phyloP scores from a whole-genome alignment of 2,329 filamentous ascomycete genomes.

The Botrytis pseudocinerea region DNA sequence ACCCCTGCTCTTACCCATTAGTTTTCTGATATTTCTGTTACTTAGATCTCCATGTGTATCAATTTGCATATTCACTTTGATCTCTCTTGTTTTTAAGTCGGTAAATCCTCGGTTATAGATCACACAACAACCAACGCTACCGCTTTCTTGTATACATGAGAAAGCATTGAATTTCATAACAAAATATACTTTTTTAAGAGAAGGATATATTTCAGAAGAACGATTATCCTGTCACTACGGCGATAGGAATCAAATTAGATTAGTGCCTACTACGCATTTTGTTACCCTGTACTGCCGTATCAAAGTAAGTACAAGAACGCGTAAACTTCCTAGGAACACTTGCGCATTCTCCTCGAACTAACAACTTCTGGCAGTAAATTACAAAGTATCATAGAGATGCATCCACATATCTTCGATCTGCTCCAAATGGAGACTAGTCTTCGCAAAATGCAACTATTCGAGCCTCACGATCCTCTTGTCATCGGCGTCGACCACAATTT shows the following conservation, averaged over 20 bases:
- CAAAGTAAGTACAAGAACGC: neutral
- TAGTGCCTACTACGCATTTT: neutral
- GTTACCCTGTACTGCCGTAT: neutral
- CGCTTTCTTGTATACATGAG: neutral
- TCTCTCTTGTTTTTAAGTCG: neutral
- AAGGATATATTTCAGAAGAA: neutral
- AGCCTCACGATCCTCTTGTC: neutral
- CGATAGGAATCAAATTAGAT: neutral
- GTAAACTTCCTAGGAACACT: neutral
- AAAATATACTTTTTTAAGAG: neutral
- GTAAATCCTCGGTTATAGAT: neutral
- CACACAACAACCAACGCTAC: neutral
- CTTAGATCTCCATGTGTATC: neutral
- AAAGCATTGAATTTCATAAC: neutral
- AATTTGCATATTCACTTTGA: neutral
- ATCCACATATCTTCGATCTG: neutral
- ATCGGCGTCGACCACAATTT: conserved; percentile 8
- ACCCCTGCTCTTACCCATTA: too few relatives aligned
- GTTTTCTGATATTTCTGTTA: neutral
- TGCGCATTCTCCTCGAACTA: neutral
- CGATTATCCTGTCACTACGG: neutral
- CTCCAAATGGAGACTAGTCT: neutral
- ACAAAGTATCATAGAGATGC: neutral
- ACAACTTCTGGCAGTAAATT: neutral
- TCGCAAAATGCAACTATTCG: neutral